Conservation (phyloP, 345 rosid genomes). For the Aethionema arabicum region DNA sequence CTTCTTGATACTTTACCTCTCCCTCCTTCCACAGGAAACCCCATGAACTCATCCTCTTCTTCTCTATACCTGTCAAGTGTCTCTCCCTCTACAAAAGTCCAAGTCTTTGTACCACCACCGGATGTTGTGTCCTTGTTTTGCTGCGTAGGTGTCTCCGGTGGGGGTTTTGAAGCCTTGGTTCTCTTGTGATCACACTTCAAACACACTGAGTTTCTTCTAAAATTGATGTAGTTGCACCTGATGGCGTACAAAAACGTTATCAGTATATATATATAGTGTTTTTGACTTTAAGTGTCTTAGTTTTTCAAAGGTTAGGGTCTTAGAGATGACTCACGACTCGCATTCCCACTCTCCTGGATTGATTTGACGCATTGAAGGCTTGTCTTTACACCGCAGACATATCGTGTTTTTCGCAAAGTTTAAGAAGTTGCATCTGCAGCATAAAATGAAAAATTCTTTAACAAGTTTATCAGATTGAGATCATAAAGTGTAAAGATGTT, state of each 20-base stretch:
- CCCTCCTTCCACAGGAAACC: conserved; percentile 66
- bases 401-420: conserved; percentile 83
- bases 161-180: conserved; percentile 50
- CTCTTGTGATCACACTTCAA: conserved; percentile 83
- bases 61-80: conserved; percentile 12
- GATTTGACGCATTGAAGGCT: conserved; percentile 69
- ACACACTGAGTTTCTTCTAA: conserved; percentile 73
- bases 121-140: not conserved
- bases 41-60: conserved; percentile 37
- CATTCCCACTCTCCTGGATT: conserved; percentile 98
- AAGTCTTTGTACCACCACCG: conserved; percentile 27
- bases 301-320: not conserved
- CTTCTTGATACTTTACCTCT: conserved; percentile 48
- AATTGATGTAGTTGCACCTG: conserved; percentile 82
- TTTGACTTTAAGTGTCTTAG: conserved; percentile 1
- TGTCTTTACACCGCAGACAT: conserved; percentile 75
- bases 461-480: not conserved
- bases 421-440: conserved; percentile 72
- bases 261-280: not conserved
- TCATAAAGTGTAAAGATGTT: conserved; percentile 4
- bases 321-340: conserved; percentile 64
- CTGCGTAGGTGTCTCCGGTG: not conserved
- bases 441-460: conserved; percentile 12
- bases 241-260: conserved; percentile 8
- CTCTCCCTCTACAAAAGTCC: conserved; percentile 60